Percentiles rank a stretch among this genome's conserved stretches.
Evolutionary conservation across 805 yeast genomes (phyloP).

Genomic region (Lachancea meyersii): DNA sequence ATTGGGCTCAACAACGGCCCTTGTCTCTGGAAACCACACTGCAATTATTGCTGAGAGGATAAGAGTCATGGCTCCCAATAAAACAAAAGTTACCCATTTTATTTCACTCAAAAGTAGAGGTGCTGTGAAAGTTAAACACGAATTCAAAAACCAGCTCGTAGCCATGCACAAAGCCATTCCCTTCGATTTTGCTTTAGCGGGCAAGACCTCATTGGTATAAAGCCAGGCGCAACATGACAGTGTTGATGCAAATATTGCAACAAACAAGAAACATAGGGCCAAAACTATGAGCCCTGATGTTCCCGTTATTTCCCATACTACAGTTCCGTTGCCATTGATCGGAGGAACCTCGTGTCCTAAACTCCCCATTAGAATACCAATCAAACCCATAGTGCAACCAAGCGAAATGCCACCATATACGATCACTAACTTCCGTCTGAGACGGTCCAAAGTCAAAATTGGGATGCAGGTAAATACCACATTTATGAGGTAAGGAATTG

Average conservation of each 20-base stretch:
- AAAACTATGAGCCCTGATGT: constrained; percentile 39
- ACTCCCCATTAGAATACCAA: constrained; percentile 35
- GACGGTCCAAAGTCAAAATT: constrained; percentile 36
- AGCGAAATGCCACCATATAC: constrained; percentile 39
- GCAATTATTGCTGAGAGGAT: constrained; percentile 30
- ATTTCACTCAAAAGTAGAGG: constrained; percentile 36
- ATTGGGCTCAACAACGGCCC: constrained; percentile 24
- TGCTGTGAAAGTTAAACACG: constrained; percentile 34
- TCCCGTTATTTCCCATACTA: constrained; percentile 34
- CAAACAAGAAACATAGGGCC: constrained; percentile 40
- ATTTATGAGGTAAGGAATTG: constrained; percentile 38
- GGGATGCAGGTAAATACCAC: constrained; percentile 41
- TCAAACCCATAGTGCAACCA: constrained; percentile 32
- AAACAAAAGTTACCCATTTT: constrained; percentile 38
- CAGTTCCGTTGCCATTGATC: constrained; percentile 30
- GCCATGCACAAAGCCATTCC: constrained; percentile 44
- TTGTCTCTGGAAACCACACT: constrained; percentile 42
- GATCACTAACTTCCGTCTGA: constrained; percentile 43
- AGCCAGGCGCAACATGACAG: constrained; percentile 45
- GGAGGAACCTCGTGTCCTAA: constrained; percentile 32
- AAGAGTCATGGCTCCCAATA: constrained; percentile 34
- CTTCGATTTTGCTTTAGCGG: constrained; percentile 39
- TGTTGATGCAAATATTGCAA: constrained; percentile 42
- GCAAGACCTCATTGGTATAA: constrained; percentile 46
- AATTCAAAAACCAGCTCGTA: constrained; percentile 40